phyloP scores from a whole-genome alignment of 495 filamentous ascomycete genomes.

The Daldinia concentrica region DNA sequence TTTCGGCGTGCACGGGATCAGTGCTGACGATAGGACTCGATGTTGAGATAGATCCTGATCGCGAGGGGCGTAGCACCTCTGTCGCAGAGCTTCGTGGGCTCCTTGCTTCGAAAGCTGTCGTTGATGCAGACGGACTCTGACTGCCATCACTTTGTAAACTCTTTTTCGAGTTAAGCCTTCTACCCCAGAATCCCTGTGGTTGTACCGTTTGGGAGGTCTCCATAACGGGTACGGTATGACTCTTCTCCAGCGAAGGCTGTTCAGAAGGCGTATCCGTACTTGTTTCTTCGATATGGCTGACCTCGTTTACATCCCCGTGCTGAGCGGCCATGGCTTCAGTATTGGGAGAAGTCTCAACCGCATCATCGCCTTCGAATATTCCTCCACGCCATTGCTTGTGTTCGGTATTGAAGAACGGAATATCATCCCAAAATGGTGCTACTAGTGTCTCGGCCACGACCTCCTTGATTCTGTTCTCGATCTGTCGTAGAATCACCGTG shows the following conservation, averaged over 20 bases:
- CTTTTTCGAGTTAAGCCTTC: slow-evolving; percentile 51
- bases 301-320: slow-evolving; percentile 64
- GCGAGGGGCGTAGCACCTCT: slow-evolving; percentile 51
- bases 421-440: slow-evolving; percentile 95
- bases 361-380: slow-evolving; percentile 77
- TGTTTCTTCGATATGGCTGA: slow-evolving; percentile 53
- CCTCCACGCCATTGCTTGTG: slow-evolving; percentile 83
- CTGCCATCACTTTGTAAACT: slow-evolving; percentile 30
- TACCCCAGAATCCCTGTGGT: slow-evolving; percentile 51
- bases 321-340: slow-evolving; percentile 63
- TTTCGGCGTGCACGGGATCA: slow-evolving; percentile 44
- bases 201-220: slow-evolving; percentile 40
- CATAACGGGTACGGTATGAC: slow-evolving; percentile 60
- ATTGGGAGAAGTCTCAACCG: slow-evolving; percentile 46
- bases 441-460: slow-evolving; percentile 92
- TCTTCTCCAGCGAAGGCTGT: slow-evolving; percentile 65
- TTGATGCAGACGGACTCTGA: slow-evolving; percentile 47
- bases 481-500: slow-evolving; percentile 86
- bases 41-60: slow-evolving; percentile 64
- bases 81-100: slow-evolving; percentile 35
- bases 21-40: slow-evolving; percentile 48
- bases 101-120: slow-evolving; percentile 53
- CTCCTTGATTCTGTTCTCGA: slow-evolving; percentile 92
- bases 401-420: slow-evolving; percentile 83
- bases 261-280: slow-evolving; percentile 45